Conservation (phyloP, 1,284 basidiomycete genomes). For the Pterulicium gracile region DNA sequence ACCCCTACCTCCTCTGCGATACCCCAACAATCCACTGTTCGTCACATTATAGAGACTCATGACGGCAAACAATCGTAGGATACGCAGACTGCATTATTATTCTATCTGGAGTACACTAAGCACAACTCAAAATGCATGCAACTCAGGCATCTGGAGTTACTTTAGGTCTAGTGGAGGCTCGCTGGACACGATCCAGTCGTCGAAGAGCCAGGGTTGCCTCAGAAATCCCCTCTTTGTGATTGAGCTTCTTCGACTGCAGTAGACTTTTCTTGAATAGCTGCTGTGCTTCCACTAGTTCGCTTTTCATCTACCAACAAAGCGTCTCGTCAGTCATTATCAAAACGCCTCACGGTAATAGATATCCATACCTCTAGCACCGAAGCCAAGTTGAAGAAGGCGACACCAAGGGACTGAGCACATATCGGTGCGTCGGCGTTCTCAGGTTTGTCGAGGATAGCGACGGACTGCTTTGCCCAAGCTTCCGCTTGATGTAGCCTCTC, state of each 20-base stretch:
- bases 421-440: conserved; percentile 13
- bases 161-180: background rate
- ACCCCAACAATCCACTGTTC: no score
- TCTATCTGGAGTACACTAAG: no score
- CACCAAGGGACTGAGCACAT: background rate
- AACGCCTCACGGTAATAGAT: background rate
- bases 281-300: background rate
- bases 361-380: conserved; percentile 27
- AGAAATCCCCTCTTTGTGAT: background rate
- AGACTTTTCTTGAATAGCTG: background rate
- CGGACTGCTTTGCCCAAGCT: conserved; percentile 46
- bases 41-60: no score
- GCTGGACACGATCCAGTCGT: background rate
- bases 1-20: no score
- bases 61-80: no score
- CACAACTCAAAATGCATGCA: no score
- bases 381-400: conserved; percentile 12
- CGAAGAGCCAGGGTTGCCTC: background rate
- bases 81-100: no score
- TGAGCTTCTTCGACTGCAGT: background rate
- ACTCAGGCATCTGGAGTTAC: no score
- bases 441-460: conserved; percentile 34
- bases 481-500: conserved; percentile 45
- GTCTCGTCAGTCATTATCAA: background rate
- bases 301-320: no score